Percentiles rank a stretch among this genome's conserved stretches.
Conservation (phyloP, 1,139 yeast genomes). For the Suhomyces bribrorum region DNA sequence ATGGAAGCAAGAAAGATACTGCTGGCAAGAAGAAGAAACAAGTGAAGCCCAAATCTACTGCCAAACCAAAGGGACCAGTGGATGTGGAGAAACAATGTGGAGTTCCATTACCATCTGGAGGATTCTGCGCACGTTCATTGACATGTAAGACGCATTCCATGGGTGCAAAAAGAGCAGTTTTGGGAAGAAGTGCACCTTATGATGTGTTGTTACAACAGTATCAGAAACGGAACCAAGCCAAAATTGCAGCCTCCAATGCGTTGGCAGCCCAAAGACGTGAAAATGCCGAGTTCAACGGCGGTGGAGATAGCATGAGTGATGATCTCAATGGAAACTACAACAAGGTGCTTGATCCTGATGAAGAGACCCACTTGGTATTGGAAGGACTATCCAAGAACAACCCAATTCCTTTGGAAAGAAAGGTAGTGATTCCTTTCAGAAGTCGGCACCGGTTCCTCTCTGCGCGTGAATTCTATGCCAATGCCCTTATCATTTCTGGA, state of each 20-base stretch:
- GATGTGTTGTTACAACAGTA: constrained; percentile 85
- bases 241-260: constrained; percentile 79
- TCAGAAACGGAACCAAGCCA: constrained; percentile 90
- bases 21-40: constrained; percentile 40
- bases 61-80: constrained; percentile 77
- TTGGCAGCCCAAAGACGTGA: constrained; percentile 57
- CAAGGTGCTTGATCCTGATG: constrained; percentile 66
- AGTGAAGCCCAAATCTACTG: constrained; percentile 51
- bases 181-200: constrained; percentile 90
- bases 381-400: constrained; percentile 84
- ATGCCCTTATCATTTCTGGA: constrained; percentile 48
- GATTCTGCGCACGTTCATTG: constrained; percentile 88
- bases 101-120: constrained; percentile 89
- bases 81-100: constrained; percentile 97
- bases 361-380: constrained; percentile 89
- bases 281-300: constrained; percentile 44
- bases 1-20: constrained; percentile 13
- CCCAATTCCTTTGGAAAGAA: constrained; percentile 81
- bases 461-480: constrained; percentile 81
- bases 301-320: constrained; percentile 23
- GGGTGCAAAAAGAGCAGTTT: constrained; percentile 96
- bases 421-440: constrained; percentile 68
- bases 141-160: constrained; percentile 97
- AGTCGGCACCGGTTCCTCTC: constrained; percentile 71
- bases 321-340: constrained; percentile 24